These are phyloP conservation scores for Trichodelitschia bisporula DNA, from an alignment of 495 filamentous ascomycete genomes.

Conservation along the genomic window DNA sequence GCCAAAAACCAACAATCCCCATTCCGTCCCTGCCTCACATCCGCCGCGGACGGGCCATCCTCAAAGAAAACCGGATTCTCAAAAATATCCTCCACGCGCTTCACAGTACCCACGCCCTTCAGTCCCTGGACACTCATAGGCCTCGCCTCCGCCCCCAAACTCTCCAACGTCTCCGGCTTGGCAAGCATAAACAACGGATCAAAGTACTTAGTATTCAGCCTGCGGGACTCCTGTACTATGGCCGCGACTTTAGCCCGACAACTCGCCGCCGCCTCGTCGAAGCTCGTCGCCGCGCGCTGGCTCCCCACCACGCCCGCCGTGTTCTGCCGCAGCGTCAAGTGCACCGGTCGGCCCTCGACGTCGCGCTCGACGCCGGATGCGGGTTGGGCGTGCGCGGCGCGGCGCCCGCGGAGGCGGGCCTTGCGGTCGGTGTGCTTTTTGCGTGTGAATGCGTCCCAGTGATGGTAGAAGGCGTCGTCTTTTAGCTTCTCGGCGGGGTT, in stretches of 20 bases:
- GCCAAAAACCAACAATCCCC: slow-evolving; percentile 89
- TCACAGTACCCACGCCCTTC: slow-evolving; percentile 4
- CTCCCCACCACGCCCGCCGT: no score
- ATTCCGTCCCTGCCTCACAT: slow-evolving; percentile 51
- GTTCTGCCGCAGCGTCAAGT: no score
- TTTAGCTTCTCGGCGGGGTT: no score
- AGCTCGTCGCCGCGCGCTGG: slow-evolving; percentile 33
- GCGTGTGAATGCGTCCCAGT: no score
- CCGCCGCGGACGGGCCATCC: slow-evolving; percentile 52
- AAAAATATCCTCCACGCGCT: slow-evolving; percentile 38
- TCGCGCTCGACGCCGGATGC: no score
- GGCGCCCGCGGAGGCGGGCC: no score
- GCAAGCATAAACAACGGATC: slow-evolving; percentile 79
- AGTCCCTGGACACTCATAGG: slow-evolving; percentile 8
- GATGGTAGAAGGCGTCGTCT: no score
- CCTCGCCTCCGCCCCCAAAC: neutral
- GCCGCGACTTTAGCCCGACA: slow-evolving; percentile 54
- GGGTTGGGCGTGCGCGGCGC: no score
- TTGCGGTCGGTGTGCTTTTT: no score
- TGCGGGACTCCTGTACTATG: slow-evolving; percentile 58
- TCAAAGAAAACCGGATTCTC: slow-evolving; percentile 61
- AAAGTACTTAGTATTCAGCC: slow-evolving; percentile 71
- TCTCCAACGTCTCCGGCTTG: slow-evolving; percentile 7
- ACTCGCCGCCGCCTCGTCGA: slow-evolving; percentile 45
- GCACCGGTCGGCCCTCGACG: no score